Evolutionary conservation across 2,329 filamentous ascomycete genomes (phyloP).

Genomic region (Bertia moriformis): DNA sequence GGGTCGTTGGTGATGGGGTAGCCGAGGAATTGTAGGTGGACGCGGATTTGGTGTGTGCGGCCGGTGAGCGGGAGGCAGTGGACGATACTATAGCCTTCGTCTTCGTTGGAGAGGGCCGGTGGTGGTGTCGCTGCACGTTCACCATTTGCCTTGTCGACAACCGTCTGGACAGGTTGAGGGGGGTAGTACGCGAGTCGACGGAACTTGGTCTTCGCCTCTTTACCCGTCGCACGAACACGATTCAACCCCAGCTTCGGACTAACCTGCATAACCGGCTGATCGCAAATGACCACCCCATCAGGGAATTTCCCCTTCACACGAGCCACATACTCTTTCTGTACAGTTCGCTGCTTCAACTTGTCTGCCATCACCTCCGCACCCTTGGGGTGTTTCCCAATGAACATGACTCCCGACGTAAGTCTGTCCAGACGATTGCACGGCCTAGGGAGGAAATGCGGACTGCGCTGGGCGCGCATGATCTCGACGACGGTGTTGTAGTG

Average conservation of each 20-base stretch:
- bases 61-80: conserved; percentile 87
- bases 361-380: conserved; percentile 64
- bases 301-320: conserved; percentile 85
- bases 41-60: conserved; percentile 83
- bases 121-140: conserved; percentile 13
- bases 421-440: conserved; percentile 90
- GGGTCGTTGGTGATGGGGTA: conserved; percentile 95
- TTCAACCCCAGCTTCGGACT: conserved; percentile 92
- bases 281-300: conserved; percentile 77
- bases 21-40: conserved; percentile 86
- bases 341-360: conserved; percentile 66
- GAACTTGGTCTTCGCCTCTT: conserved; percentile 80
- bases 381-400: conserved; percentile 73
- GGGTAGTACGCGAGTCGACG: conserved; percentile 86
- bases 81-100: conserved; percentile 81
- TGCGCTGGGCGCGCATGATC: conserved; percentile 71
- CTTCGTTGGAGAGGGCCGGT: conserved; percentile 17
- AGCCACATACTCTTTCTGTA: conserved; percentile 90
- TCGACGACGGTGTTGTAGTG: conserved; percentile 90
- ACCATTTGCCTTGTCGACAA: conserved; percentile 6
- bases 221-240: conserved; percentile 83
- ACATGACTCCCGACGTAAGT: conserved; percentile 94
- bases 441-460: conserved; percentile 35
- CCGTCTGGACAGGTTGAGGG: conserved; percentile 15
- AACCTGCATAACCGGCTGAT: conserved; percentile 85